Evolutionary conservation across 2,329 filamentous ascomycete species (phyloP).

Genomic region (Cryphonectria parasitica): DNA sequence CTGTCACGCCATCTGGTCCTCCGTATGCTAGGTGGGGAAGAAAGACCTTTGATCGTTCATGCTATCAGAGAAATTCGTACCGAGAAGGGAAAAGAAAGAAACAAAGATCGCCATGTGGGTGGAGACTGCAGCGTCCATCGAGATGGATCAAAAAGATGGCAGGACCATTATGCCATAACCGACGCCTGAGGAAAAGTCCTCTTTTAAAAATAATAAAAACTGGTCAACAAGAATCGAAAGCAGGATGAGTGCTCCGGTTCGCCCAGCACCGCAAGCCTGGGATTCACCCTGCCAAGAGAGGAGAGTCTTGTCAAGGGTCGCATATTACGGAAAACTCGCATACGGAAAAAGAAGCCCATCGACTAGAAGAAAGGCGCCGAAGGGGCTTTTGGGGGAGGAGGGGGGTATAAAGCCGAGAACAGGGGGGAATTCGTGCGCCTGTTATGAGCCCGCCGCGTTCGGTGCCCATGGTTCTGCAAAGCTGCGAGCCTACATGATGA

Average conservation of each 20-base stretch:
- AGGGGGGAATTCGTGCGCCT: background rate
- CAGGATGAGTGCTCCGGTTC: conserved; percentile 7
- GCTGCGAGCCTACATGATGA: conserved; percentile 62
- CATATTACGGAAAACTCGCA: conserved; percentile 13
- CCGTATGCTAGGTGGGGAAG: background rate
- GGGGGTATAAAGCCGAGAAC: conserved; percentile 24
- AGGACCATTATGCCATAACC: conserved; percentile 16
- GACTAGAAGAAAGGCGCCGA: background rate
- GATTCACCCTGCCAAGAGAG: conserved; percentile 15
- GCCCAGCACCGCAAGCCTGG: conserved; percentile 13
- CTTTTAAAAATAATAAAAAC: background rate
- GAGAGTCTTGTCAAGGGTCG: conserved; percentile 15
- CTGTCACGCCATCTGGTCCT: conserved; percentile 1
- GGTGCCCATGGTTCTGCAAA: background rate
- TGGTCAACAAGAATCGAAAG: conserved; percentile 5
- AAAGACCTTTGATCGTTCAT: background rate
- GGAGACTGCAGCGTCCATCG: conserved; percentile 3
- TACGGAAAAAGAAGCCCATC: conserved; percentile 12
- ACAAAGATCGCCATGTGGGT: background rate
- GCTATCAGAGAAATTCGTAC: conserved; percentile 11
- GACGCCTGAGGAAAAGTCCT: conserved; percentile 7
- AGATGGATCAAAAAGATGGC: conserved; percentile 15
- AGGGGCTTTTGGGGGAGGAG: background rate
- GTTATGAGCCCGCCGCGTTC: background rate
- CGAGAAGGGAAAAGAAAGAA: background rate